Evolutionary conservation across 768 basidiomycete species (phyloP).

Genomic region (Cyathus striatus): DNA sequence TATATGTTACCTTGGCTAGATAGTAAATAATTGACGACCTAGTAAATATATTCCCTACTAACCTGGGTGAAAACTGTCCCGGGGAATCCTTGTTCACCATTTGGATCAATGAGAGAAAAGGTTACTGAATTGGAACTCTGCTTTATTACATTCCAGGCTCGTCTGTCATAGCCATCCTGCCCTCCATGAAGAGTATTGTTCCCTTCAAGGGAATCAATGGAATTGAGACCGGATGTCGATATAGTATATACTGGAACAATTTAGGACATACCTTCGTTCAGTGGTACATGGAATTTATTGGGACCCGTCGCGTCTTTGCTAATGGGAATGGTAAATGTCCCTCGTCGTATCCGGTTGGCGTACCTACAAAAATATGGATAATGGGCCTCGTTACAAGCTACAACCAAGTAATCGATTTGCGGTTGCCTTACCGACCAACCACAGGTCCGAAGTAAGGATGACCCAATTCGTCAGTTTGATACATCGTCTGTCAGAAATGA

Average conservation of each 20-base stretch:
- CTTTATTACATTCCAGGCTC: constrained; percentile 32
- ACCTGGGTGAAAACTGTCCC: constrained; percentile 32
- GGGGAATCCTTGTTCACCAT: constrained; percentile 43
- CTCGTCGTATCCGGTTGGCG: constrained; percentile 37
- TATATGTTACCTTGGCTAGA: constrained; percentile 24
- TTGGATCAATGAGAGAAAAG: constrained; percentile 34
- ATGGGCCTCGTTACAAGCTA: not conserved
- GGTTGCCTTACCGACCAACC: constrained; percentile 30
- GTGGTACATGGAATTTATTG: constrained; percentile 30
- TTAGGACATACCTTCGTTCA: constrained; percentile 30
- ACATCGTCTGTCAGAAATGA: constrained; percentile 22
- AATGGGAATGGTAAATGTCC: constrained; percentile 38
- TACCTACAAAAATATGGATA: constrained; percentile 20
- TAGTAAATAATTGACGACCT: not conserved
- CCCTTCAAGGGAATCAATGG: constrained; percentile 17
- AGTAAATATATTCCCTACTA: no score
- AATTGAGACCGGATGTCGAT: not conserved
- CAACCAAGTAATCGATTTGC: not conserved
- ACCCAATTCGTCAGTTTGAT: constrained; percentile 25
- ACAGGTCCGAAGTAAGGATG: constrained; percentile 38
- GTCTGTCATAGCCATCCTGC: constrained; percentile 36
- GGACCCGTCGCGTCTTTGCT: constrained; percentile 31
- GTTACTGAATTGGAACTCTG: constrained; percentile 30
- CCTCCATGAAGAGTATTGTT: constrained; percentile 45
- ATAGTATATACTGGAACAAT: not conserved